Evolutionary conservation across 768 basidiomycete species (phyloP).

Genomic region (Xanthoconium stramineum): DNA sequence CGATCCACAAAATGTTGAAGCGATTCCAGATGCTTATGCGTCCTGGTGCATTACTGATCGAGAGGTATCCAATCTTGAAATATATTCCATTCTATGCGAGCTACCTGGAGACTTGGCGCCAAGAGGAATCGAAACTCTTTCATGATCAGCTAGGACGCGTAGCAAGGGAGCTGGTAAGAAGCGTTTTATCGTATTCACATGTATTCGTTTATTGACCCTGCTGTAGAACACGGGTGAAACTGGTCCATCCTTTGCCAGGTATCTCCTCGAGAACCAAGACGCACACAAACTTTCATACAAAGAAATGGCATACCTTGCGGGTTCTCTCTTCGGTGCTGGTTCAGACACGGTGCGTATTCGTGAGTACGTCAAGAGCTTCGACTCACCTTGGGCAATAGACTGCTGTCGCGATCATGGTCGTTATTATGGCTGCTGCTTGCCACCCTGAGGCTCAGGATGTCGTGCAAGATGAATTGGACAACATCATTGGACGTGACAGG

Average conservation of each 20-base stretch:
- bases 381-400: constrained; percentile 30
- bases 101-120: constrained; percentile 54
- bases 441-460: constrained; percentile 49
- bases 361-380: not conserved
- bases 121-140: constrained; percentile 54
- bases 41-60: constrained; percentile 35
- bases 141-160: constrained; percentile 49
- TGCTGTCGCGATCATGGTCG: constrained; percentile 53
- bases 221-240: constrained; percentile 21
- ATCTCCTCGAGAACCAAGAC: constrained; percentile 53
- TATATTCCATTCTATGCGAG: constrained; percentile 61
- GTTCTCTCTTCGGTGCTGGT: constrained; percentile 65
- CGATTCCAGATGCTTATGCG: constrained; percentile 37
- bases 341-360: constrained; percentile 48
- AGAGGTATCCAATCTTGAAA: constrained; percentile 35
- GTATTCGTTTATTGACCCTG: not conserved
- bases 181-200: not conserved
- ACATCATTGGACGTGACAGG: too few species aligned
- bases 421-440: constrained; percentile 58
- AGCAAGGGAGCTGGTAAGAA: constrained; percentile 40
- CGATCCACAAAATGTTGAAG: constrained; percentile 32
- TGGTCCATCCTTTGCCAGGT: constrained; percentile 50
- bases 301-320: constrained; percentile 61
- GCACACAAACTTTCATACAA: constrained; percentile 53
- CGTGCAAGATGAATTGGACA: constrained; percentile 54